Conservation (phyloP, 805 yeast genomes). For the Ogataea sp. region DNA sequence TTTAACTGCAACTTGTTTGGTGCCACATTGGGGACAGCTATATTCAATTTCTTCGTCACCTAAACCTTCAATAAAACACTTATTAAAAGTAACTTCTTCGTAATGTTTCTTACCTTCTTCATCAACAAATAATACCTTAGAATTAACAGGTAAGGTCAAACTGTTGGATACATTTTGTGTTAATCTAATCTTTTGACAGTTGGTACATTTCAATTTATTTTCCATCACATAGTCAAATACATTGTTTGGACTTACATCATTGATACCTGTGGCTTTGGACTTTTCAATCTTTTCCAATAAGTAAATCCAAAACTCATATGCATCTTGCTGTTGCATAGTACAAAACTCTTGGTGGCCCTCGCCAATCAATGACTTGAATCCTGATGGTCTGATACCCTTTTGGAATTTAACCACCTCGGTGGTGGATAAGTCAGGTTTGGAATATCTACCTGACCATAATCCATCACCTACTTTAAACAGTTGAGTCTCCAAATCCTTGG, state of each 20-base stretch:
- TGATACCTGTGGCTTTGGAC: conserved; percentile 24
- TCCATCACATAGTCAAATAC: conserved; percentile 58
- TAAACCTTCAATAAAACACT: conserved; percentile 38
- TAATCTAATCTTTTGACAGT: conserved; percentile 56
- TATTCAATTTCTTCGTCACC: conserved; percentile 53
- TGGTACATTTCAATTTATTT: conserved; percentile 49
- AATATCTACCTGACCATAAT: conserved; percentile 61
- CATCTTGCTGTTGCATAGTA: conserved; percentile 90
- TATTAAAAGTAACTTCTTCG: conserved; percentile 39
- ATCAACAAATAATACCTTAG: conserved; percentile 27
- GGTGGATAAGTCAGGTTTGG: conserved; percentile 43
- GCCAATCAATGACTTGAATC: conserved; percentile 73
- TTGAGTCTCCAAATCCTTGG: conserved; percentile 64
- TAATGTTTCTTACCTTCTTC: conserved; percentile 40
- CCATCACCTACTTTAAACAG: conserved; percentile 77
- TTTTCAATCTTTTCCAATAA: conserved; percentile 55
- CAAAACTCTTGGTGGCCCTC: conserved; percentile 73
- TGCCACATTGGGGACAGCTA: conserved; percentile 49
- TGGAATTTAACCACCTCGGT: conserved; percentile 47
- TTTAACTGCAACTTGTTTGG: conserved; percentile 28
- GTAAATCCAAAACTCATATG: conserved; percentile 78
- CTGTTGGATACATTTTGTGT: conserved; percentile 50
- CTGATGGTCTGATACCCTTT: conserved; percentile 66
- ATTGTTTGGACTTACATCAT: conserved; percentile 36
- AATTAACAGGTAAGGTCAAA: conserved; percentile 51